Percentiles rank a stretch among this genome's conserved stretches.
Conservation (phyloP, 352 stramenopile species). For the Globisporangium nodosum region DNA sequence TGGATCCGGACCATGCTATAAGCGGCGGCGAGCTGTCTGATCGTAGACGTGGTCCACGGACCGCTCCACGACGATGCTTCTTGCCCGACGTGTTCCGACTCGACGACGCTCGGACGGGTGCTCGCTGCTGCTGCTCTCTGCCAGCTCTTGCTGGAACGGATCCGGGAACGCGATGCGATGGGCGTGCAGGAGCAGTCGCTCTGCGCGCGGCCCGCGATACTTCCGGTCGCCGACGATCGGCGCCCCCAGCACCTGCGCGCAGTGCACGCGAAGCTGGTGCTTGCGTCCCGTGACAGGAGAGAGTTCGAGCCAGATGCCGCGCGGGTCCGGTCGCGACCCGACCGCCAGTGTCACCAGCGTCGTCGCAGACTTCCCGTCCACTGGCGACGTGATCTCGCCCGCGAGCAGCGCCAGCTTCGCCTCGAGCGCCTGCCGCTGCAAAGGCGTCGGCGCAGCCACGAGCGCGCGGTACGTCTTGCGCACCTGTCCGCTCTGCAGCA, state of each 20-base stretch:
- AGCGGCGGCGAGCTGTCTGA: neutral
- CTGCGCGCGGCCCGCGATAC: conserved; percentile 21
- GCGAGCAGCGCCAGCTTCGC: conserved; percentile 9
- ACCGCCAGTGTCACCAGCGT: conserved; percentile 21
- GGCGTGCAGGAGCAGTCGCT: conserved; percentile 53
- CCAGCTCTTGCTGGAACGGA: conserved; percentile 20
- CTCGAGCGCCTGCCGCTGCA: conserved; percentile 14
- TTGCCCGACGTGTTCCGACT: neutral
- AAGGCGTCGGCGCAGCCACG: conserved; percentile 16
- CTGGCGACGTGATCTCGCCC: conserved; percentile 24
- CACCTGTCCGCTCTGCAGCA: conserved; percentile 31
- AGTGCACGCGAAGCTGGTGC: conserved; percentile 65
- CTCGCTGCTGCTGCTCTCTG: neutral
- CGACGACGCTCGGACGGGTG: neutral
- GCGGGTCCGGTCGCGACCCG: conserved; percentile 1
- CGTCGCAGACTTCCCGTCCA: conserved; percentile 40
- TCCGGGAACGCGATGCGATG: conserved; percentile 41
- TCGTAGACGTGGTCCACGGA: neutral
- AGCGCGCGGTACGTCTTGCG: conserved; percentile 64
- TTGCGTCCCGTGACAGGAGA: conserved; percentile 55
- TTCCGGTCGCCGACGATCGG: conserved; percentile 56
- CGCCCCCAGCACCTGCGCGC: conserved; percentile 24
- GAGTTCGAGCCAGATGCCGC: conserved; percentile 45
- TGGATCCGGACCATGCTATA: neutral
- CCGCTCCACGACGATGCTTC: neutral